Conservation (phyloP, 2,329 filamentous ascomycete genomes). For the Trichoderma breve region DNA sequence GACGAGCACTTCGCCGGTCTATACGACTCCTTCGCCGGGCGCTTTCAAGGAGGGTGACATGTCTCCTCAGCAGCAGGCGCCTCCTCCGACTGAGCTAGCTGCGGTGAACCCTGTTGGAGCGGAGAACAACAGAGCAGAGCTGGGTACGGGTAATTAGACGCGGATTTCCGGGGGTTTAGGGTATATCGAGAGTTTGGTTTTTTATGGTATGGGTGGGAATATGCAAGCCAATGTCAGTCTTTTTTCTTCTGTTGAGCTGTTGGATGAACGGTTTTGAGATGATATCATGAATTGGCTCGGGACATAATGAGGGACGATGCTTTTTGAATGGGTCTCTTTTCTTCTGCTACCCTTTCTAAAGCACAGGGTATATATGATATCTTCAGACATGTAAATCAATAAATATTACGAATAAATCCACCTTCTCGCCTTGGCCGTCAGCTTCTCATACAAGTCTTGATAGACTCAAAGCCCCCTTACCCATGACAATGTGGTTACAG, state of each 20-base stretch:
- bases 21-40: slow-evolving; percentile 33
- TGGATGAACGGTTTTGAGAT: neutral
- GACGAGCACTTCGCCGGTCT: slow-evolving; percentile 28
- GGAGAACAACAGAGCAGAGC: slow-evolving; percentile 35
- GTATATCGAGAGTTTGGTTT: neutral
- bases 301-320: neutral
- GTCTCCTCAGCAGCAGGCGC: slow-evolving; percentile 18
- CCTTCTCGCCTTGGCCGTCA: neutral
- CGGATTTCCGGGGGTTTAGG: neutral
- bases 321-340: neutral
- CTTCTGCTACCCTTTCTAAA: neutral
- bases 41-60: slow-evolving; percentile 9
- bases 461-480: too few relatives aligned
- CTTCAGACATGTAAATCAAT: neutral
- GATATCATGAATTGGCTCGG: neutral
- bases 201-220: neutral
- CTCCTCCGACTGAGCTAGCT: slow-evolving; percentile 30
- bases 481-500: neutral
- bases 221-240: neutral
- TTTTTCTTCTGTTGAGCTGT: neutral
- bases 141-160: slow-evolving; percentile 18
- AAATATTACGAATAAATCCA: neutral
- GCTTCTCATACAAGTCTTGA: neutral
- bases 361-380: slow-evolving; percentile 1
- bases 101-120: slow-evolving; percentile 31